Percentiles rank a stretch among this genome's conserved stretches.
Conservation (phyloP, 2,329 filamentous ascomycete genomes). For the Rutstroemia sp. region DNA sequence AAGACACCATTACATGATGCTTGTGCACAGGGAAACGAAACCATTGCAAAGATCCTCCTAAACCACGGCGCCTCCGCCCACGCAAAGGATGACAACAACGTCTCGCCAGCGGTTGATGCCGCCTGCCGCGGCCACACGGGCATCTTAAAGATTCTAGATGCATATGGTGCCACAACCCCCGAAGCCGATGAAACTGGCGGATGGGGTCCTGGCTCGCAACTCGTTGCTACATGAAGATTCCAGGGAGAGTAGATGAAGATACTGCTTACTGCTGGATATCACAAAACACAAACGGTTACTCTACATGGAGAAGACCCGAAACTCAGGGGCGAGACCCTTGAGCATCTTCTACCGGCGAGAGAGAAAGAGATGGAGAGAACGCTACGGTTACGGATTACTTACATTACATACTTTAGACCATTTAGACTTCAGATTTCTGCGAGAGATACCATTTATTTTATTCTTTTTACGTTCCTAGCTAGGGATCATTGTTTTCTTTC, state of each 20-base stretch:
- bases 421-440: background rate
- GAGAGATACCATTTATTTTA: constrained; percentile 5
- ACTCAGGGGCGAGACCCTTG: too few species aligned
- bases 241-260: background rate
- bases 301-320: too few species aligned
- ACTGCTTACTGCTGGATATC: too few species aligned
- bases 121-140: background rate
- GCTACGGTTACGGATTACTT: too few species aligned
- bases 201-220: background rate
- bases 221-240: background rate
- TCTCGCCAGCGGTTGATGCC: background rate
- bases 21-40: constrained; percentile 1
- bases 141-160: background rate
- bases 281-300: too few species aligned
- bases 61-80: background rate
- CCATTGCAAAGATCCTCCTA: constrained; percentile 3
- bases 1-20: constrained; percentile 8
- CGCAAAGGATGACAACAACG: constrained; percentile 2
- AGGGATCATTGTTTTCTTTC: background rate
- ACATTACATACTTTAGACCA: too few species aligned
- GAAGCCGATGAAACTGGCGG: background rate
- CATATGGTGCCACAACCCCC: background rate
- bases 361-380: too few species aligned
- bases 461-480: background rate
- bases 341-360: too few species aligned